These are phyloP conservation scores for Papiliotrema terrestris DNA, from an alignment of 1,284 basidiomycete genomes.

Conservation along the genomic window DNA sequence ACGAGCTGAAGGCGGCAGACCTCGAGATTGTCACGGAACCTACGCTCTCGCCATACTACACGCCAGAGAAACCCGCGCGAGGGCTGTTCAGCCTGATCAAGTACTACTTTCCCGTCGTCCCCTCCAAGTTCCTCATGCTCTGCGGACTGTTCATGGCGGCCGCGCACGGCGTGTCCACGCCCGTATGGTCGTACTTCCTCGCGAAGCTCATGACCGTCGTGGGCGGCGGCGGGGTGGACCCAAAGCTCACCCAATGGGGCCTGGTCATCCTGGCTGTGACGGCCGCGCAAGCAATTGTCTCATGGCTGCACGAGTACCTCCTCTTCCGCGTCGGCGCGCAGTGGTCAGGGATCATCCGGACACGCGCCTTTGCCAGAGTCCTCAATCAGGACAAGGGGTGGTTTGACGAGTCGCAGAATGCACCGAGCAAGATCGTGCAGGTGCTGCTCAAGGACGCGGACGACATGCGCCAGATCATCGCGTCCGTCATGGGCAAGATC, in stretches of 20 bases:
- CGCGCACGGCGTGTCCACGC: slow-evolving; percentile 75
- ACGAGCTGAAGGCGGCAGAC: slow-evolving; percentile 17
- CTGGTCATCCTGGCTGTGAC: slow-evolving; percentile 63
- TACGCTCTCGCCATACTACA: not conserved
- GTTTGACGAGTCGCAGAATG: slow-evolving; percentile 73
- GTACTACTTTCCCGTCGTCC: slow-evolving; percentile 67
- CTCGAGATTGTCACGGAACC: slow-evolving; percentile 7
- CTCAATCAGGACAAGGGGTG: slow-evolving; percentile 83
- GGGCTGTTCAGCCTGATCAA: slow-evolving; percentile 56
- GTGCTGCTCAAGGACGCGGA: slow-evolving; percentile 85
- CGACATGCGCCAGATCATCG: slow-evolving; percentile 76
- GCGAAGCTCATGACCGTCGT: slow-evolving; percentile 76
- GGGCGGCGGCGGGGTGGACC: slow-evolving; percentile 64
- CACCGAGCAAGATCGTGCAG: slow-evolving; percentile 66
- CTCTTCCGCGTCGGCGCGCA: slow-evolving; percentile 69
- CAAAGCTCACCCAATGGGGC: slow-evolving; percentile 56
- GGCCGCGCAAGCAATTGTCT: slow-evolving; percentile 67
- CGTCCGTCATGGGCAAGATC: slow-evolving; percentile 68
- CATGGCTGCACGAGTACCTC: slow-evolving; percentile 69
- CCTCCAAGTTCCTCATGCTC: slow-evolving; percentile 65
- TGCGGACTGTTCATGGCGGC: slow-evolving; percentile 66
- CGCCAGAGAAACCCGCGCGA: not conserved
- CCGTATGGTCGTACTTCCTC: slow-evolving; percentile 85
- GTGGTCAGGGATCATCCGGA: slow-evolving; percentile 73
- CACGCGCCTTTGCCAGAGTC: slow-evolving; percentile 59